Evolutionary conservation across 2,329 filamentous ascomycete genomes (phyloP), one percentile per base, ranked within the genome.

Genomic region (Teratosphaeria destructans): DNA sequence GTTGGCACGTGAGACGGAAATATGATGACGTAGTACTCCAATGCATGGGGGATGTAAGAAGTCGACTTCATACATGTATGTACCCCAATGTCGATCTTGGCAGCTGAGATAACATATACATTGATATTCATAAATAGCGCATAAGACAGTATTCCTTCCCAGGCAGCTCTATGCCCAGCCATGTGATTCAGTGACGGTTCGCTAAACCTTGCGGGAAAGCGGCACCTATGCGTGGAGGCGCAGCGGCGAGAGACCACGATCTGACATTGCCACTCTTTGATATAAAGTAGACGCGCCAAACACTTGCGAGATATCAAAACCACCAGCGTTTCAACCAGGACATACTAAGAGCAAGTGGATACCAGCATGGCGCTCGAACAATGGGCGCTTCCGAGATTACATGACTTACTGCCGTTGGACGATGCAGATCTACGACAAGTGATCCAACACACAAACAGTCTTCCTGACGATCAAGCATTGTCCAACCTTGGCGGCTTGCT

Each of bases 391-490:
- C 62, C 63, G n/a, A 59, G 60, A 57, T 60, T 66, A 3, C 47
- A 39, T 39, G 35, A 58, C 12, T 55, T 66, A n/a, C 55, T 66
- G 19, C 63, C 62, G 12, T 54, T 65, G 26, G 63, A 64, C 29
- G 59, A 63, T 16, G 55, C 53, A 23, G 59, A 64, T 35, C 61
- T 65, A 26, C 55, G 63, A 43, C 60, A 65, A 54, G 60, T 66
- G 32, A 54, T 66, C 26, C 23, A 49, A 5, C 64, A 66, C 55
- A 58, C 57, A 12, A 43, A 37, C 4, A 65, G 61, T 8, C 57
- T 66, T 10, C 57, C 62, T 2, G 54, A 62, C 8, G 12, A 56
- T 19, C 60, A 59, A 52, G 55, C 60, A 27, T 52, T 56, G 6
- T 12, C 39, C 11, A 62, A 66, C 55, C 59, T 65, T 19, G 37